These are phyloP conservation scores for Singerocomus inundabilis DNA, from an alignment of 1,284 basidiomycete genomes.

Conservation along the genomic window DNA sequence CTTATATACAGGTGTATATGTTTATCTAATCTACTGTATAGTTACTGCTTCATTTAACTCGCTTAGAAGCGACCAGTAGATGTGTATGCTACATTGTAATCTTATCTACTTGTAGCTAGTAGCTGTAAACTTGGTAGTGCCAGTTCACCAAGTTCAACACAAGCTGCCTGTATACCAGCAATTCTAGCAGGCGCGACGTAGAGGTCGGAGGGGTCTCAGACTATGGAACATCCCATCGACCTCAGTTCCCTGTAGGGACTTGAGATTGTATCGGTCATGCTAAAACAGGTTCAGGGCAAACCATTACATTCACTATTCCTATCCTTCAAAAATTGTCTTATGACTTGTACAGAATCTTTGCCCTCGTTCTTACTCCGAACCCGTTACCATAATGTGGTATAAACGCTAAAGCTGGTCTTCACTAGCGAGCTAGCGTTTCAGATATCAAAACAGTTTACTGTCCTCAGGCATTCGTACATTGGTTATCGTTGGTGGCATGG, in stretches of 20 bases:
- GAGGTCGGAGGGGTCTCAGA: background rate
- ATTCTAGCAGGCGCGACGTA: constrained; percentile 69
- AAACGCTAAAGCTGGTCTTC: constrained; percentile 1
- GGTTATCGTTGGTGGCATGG: constrained; percentile 97
- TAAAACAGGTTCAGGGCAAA: constrained; percentile 98
- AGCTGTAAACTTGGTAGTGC: too few species aligned
- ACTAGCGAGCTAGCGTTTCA: constrained; percentile 93
- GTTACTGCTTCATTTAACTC: too few species aligned
- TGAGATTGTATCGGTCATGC: constrained; percentile 94
- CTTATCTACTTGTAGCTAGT: too few species aligned
- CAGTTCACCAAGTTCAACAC: too few species aligned
- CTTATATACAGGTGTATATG: too few species aligned
- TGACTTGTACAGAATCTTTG: constrained; percentile 94
- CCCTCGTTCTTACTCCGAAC: constrained; percentile 90
- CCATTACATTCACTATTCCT: constrained; percentile 94
- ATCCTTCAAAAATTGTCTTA: constrained; percentile 86
- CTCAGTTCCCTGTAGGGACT: constrained; percentile 44
- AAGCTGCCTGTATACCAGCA: constrained; percentile 85
- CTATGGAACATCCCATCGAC: background rate
- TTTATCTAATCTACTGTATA: too few species aligned
- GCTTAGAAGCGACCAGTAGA: too few species aligned
- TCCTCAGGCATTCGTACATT: constrained; percentile 81
- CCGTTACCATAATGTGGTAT: background rate
- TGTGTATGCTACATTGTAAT: too few species aligned
- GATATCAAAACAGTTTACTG: constrained; percentile 93